Base-by-base conservation (phyloP, 805 yeast genomes). In the Monosporozyma unispora region DNA sequence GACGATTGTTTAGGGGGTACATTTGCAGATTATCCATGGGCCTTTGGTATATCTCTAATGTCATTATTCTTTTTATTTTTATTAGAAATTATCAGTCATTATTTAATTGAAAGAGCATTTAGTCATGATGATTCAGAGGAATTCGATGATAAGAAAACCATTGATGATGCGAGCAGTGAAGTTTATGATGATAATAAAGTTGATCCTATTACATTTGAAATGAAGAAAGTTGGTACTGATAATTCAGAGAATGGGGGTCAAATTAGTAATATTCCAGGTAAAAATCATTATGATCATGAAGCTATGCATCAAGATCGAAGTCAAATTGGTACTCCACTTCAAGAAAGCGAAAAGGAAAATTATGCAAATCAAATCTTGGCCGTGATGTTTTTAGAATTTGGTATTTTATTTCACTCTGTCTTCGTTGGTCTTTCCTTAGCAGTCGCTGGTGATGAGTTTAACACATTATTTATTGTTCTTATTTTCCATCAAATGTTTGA, bases 401-500 rank as follows among this genome's bases (percentile, higher is more conserved):
- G 91, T 52, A 75, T 84, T 41, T 63, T 84, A 14, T 82, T 84
- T 71, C 91, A 84, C 67, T 82, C 89, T 2, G 82, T 84, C 2
- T 79, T 84, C 67, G 76, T 84, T 54, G 91, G 91, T 41, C 70
- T 84, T 54, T 74, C 84, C 4, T 68, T 84, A 52, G 86, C 86
- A 7, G 77, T 80, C 19, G 63, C 81, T 10, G 84, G 82, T 43
- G 81, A 78, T 10, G 85, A 82, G 59, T 84, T 82, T 62, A 71
- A 68, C 42, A 74, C 85, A 4, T 70, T 84, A 44, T 84, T 81
- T 59, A 70, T 80, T 46, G 91, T 84, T 8, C 54, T 79, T 39
- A 78, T 81, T 4, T 84, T 84, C 74, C 91, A 84, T 66, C 91
- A 84, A 66, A 73, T 80, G 60, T 85, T 84, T 59, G 91, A 84